These are phyloP conservation scores for Talaromyces islandicus DNA, from an alignment of 2,329 filamentous ascomycete genomes.

Conservation along the genomic window DNA sequence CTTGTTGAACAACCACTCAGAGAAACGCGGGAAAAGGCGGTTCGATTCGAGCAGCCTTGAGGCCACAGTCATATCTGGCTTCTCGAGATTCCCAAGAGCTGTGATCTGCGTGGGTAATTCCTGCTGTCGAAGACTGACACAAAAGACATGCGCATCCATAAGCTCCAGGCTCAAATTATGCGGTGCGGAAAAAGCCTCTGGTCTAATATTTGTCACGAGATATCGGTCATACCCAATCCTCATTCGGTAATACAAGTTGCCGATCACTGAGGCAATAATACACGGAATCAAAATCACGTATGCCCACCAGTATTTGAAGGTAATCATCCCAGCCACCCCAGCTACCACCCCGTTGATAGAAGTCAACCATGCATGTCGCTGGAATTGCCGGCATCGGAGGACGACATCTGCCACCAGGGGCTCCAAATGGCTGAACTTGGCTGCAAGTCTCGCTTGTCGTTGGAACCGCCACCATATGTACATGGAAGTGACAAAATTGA, in stretches of 20 bases:
- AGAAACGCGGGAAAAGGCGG: slow-evolving; percentile 22
- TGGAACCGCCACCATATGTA: slow-evolving; percentile 40
- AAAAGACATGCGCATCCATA: neutral
- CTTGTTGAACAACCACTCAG: slow-evolving; percentile 17
- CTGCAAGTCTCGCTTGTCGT: slow-evolving; percentile 27
- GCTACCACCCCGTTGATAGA: slow-evolving; percentile 43
- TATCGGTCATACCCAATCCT: slow-evolving; percentile 43
- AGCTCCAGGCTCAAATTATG: neutral
- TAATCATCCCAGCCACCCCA: slow-evolving; percentile 46
- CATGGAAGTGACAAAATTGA: slow-evolving; percentile 45
- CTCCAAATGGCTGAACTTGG: slow-evolving; percentile 20
- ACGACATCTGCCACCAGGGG: slow-evolving; percentile 24
- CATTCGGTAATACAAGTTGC: slow-evolving; percentile 45
- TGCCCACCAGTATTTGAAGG: slow-evolving; percentile 47
- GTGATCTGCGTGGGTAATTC: neutral
- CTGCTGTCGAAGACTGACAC: neutral
- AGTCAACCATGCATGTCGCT: slow-evolving; percentile 41
- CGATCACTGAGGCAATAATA: slow-evolving; percentile 40
- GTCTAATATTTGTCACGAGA: slow-evolving; percentile 12
- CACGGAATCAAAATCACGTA: slow-evolving; percentile 49
- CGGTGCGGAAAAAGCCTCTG: neutral
- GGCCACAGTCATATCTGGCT: slow-evolving; percentile 12
- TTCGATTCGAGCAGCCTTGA: slow-evolving; percentile 21
- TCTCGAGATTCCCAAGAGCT: neutral
- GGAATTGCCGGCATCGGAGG: slow-evolving; percentile 34